phyloP scores from a whole-genome alignment of 768 basidiomycete species.

The Clavulina sp. region DNA sequence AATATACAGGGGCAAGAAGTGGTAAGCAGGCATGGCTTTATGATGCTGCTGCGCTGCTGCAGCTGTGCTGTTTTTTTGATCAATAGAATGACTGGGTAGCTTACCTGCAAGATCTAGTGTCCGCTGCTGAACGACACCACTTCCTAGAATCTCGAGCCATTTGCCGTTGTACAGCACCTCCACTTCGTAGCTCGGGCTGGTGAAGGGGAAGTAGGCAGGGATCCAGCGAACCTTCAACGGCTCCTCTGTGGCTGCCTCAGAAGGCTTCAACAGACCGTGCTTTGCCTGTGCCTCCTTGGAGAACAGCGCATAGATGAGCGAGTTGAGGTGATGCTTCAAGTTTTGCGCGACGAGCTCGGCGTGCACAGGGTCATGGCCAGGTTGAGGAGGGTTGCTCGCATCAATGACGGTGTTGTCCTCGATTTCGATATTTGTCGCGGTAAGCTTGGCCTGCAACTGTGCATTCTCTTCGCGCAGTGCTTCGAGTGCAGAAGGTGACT shows the following conservation, averaged over 20 bases:
- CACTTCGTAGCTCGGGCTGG: conserved; percentile 92
- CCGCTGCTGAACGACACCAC: conserved; percentile 77
- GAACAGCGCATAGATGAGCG: conserved; percentile 68
- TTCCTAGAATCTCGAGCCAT: conserved; percentile 94
- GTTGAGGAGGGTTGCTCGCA: conserved; percentile 63
- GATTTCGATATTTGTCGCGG: conserved; percentile 61
- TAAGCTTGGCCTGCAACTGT: conserved; percentile 39
- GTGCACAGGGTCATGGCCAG: conserved; percentile 52
- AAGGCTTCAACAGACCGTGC: no score
- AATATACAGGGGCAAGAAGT: background rate
- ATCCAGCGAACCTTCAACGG: conserved; percentile 92
- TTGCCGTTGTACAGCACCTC: conserved; percentile 92
- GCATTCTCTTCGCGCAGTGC: conserved; percentile 52
- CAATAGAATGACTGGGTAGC: no score
- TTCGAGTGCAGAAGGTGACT: conserved; percentile 29
- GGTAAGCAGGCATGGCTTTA: background rate
- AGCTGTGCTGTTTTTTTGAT: no score
- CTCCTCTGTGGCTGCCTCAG: conserved; percentile 34
- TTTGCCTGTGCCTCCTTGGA: conserved; percentile 21
- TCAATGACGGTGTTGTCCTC: conserved; percentile 68
- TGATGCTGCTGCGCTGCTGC: no score
- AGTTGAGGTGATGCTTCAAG: conserved; percentile 78
- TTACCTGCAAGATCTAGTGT: conserved; percentile 75
- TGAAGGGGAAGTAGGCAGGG: conserved; percentile 96
- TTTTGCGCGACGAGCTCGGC: conserved; percentile 65